Evolutionary conservation across 192 early-diverging fungal genomes (phyloP), one percentile per base, ranked within the genome.

Genomic region (Backusella luteola): DNA sequence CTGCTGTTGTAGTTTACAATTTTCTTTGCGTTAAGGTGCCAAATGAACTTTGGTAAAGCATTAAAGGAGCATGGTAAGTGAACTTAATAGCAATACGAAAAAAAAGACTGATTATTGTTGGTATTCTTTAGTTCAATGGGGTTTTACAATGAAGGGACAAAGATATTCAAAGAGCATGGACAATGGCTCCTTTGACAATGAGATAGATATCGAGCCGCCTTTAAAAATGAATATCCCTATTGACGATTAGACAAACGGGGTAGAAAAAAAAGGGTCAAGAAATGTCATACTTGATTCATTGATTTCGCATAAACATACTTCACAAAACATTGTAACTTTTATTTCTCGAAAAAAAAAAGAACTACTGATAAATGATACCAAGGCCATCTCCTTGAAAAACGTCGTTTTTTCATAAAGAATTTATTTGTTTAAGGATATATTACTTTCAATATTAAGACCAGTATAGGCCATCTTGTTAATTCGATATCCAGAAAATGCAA

Each of bases 161-260:
- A 29, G 11, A 1, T 63, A 29, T 63, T 29, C 23, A 63, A 63
- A 12, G 11, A 14, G 12, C 26, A 63, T 29, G 21, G 19, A n/a
- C 4, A 29, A 26, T 29, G 56, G 26, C 56, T 63, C 56, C 56
- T 63, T 63, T 63, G 56, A 29, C 3, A 63, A 63, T 15, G 26
- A 23, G 56, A 63, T 63, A 12, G 26, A 29, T 14, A 29, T 29
- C 29, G 56, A 29, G 4, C 9, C 26, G n/a, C 56, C 23, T 63
- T 63, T 63, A 63, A 63, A 63, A 26, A 63, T 29, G 26, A 63
- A 63, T 63, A 63, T 29, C 23, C 56, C 56, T 63, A 63, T 63
- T 11, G 56, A 63, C 11, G 56, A 63, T 29, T 63, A 63, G 26
- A 4, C 9, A 26, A 26, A 29, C 9, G 21, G 56, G 56, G n/a